Conservation (phyloP, 805 yeast species). For the Torulaspora franciscae region DNA sequence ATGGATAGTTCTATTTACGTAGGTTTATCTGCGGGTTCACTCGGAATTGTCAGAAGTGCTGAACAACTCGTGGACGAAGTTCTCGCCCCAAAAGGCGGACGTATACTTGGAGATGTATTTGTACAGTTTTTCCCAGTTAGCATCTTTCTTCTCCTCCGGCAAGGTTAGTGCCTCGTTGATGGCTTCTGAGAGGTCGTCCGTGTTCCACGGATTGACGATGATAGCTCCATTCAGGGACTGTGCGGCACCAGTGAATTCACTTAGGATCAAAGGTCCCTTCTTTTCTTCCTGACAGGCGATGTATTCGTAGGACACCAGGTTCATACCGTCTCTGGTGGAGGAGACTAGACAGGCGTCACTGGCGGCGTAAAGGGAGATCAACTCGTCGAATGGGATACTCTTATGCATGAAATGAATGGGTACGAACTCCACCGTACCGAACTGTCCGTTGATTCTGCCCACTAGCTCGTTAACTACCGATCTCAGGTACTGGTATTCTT, state of each 20-base stretch:
- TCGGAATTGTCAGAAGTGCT: slow-evolving; percentile 31
- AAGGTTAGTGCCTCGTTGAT: slow-evolving; percentile 82
- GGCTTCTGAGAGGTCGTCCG: slow-evolving; percentile 84
- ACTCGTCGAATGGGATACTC: slow-evolving; percentile 83
- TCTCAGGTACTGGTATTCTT: slow-evolving; percentile 89
- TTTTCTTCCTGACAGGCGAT: slow-evolving; percentile 88
- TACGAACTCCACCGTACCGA: slow-evolving; percentile 94
- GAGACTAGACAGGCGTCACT: slow-evolving; percentile 90
- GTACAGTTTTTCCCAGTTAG: slow-evolving; percentile 79
- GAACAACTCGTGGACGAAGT: slow-evolving; percentile 80
- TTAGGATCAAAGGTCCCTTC: slow-evolving; percentile 79
- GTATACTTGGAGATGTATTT: slow-evolving; percentile 89
- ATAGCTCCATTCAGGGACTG: slow-evolving; percentile 92
- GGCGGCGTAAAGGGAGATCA: slow-evolving; percentile 78
- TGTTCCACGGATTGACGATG: slow-evolving; percentile 97
- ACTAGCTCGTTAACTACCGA: slow-evolving; percentile 94
- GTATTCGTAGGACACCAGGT: slow-evolving; percentile 91
- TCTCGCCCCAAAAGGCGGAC: slow-evolving; percentile 95
- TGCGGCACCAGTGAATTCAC: slow-evolving; percentile 99
- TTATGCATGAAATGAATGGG: slow-evolving; percentile 97
- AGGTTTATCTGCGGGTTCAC: neutral
- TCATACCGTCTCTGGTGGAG: slow-evolving; percentile 98
- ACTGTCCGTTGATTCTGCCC: slow-evolving; percentile 92
- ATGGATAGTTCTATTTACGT: neutral
- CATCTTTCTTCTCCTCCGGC: slow-evolving; percentile 70